Evolutionary conservation across 2,329 filamentous ascomycete genomes (phyloP).

Genomic region (Colletotrichum sp.): DNA sequence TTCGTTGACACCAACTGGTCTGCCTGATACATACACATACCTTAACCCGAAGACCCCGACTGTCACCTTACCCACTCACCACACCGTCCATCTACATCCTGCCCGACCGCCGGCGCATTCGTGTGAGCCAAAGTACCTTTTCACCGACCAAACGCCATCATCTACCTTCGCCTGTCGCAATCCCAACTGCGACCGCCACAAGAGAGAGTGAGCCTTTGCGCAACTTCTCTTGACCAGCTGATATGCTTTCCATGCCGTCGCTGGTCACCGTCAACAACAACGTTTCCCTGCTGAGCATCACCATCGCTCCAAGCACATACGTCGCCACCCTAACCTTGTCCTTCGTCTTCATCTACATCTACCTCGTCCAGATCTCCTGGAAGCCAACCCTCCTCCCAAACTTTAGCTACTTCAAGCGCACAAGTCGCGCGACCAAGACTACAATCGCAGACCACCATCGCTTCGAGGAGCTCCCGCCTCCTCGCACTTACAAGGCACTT

Average conservation of each 20-base stretch:
- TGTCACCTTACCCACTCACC: not conserved
- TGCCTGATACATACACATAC: not conserved
- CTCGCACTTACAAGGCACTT: conserved; percentile 19
- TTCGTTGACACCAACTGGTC: not conserved
- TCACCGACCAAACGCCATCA: not conserved
- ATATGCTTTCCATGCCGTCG: conserved; percentile 55
- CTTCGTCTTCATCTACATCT: conserved; percentile 57
- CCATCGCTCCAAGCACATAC: conserved; percentile 63
- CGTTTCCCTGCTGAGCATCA: conserved; percentile 64
- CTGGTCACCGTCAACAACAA: conserved; percentile 66
- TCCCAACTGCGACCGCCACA: not conserved
- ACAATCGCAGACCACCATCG: conserved; percentile 9
- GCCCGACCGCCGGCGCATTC: not conserved
- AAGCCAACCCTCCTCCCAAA: conserved; percentile 21
- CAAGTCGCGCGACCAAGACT: conserved; percentile 23
- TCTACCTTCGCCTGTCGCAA: conserved; percentile 6
- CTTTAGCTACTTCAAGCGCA: conserved; percentile 25
- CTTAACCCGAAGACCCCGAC: not conserved
- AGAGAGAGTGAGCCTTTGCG: not conserved
- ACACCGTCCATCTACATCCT: not conserved
- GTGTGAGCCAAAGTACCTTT: not conserved
- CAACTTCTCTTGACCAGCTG: not conserved
- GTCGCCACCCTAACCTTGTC: conserved; percentile 54
- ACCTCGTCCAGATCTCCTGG: conserved; percentile 40
- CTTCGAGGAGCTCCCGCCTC: conserved; percentile 11